These are phyloP conservation scores for Calocera cornea DNA, from an alignment of 768 basidiomycete species.

Conservation along the genomic window DNA sequence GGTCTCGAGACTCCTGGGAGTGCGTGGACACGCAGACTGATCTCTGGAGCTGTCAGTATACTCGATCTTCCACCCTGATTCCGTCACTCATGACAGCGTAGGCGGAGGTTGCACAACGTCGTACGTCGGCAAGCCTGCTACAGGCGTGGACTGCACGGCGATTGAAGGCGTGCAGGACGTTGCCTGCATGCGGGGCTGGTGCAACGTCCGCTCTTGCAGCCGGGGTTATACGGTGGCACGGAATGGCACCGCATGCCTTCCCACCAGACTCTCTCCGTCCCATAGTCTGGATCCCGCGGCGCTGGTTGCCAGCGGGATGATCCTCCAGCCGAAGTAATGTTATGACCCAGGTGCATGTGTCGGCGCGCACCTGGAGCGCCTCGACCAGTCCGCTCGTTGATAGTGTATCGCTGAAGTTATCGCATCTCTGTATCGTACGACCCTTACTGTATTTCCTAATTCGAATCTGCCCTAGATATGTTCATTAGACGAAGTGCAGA, in stretches of 20 bases:
- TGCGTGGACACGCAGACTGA: neutral
- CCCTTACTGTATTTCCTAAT: neutral
- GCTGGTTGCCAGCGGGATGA: neutral
- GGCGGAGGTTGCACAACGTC: neutral
- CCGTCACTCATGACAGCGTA: neutral
- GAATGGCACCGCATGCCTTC: neutral
- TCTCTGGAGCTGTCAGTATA: neutral
- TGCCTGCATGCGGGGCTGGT: neutral
- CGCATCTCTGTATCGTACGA: neutral
- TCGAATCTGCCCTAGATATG: neutral
- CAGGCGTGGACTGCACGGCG: neutral
- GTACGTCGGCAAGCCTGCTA: neutral
- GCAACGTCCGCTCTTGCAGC: neutral
- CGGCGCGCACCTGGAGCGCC: neutral
- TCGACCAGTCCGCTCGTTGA: neutral
- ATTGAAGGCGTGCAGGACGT: neutral
- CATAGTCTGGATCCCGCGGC: neutral
- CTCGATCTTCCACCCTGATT: neutral
- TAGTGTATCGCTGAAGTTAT: neutral
- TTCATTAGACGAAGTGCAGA: neutral
- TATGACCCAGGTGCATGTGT: neutral
- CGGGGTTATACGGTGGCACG: neutral
- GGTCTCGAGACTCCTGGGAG: neutral
- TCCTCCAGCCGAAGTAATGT: neutral
- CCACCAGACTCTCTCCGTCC: neutral